phyloP scores from a whole-genome alignment of 2,329 filamentous ascomycete species.

The Chalara sp. region DNA sequence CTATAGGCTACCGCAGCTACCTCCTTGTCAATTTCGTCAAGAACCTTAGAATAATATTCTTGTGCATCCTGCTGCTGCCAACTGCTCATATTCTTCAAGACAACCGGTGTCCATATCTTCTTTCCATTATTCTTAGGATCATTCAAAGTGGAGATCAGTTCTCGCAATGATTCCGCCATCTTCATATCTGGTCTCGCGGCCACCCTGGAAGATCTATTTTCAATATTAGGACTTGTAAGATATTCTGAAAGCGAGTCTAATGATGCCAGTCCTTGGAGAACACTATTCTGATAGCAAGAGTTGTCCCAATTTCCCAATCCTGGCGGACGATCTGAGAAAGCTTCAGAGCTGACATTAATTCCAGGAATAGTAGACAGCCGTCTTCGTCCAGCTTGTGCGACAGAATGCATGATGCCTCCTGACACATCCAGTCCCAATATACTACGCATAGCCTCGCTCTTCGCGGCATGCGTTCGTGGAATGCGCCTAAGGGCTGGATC shows the following conservation, averaged over 20 bases:
- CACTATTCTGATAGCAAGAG: slow-evolving; percentile 96
- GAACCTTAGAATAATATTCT: slow-evolving; percentile 88
- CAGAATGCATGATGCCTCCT: slow-evolving; percentile 47
- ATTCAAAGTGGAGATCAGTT: slow-evolving; percentile 65
- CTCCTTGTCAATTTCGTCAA: slow-evolving; percentile 80
- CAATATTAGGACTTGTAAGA: slow-evolving; percentile 41
- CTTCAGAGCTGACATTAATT: slow-evolving; percentile 33
- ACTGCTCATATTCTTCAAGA: slow-evolving; percentile 86
- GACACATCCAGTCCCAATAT: slow-evolving; percentile 52
- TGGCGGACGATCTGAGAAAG: slow-evolving; percentile 40
- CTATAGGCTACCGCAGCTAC: slow-evolving; percentile 42
- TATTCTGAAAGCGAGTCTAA: slow-evolving; percentile 64
- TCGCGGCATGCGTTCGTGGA: slow-evolving; percentile 44
- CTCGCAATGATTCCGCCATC: slow-evolving; percentile 32
- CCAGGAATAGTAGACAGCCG: slow-evolving; percentile 42
- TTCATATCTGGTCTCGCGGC: slow-evolving; percentile 17
- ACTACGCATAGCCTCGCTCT: slow-evolving; percentile 58
- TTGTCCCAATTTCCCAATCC: slow-evolving; percentile 91
- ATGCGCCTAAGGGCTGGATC: slow-evolving; percentile 29
- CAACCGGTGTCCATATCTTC: slow-evolving; percentile 73
- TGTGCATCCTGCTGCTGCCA: slow-evolving; percentile 97
- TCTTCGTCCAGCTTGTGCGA: slow-evolving; percentile 51
- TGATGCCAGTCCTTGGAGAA: slow-evolving; percentile 78
- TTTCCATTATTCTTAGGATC: slow-evolving; percentile 63
- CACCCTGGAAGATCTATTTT: slow-evolving; percentile 16